Base-by-base conservation (phyloP, 768 basidiomycete species). In the Agrocybe pediades region DNA sequence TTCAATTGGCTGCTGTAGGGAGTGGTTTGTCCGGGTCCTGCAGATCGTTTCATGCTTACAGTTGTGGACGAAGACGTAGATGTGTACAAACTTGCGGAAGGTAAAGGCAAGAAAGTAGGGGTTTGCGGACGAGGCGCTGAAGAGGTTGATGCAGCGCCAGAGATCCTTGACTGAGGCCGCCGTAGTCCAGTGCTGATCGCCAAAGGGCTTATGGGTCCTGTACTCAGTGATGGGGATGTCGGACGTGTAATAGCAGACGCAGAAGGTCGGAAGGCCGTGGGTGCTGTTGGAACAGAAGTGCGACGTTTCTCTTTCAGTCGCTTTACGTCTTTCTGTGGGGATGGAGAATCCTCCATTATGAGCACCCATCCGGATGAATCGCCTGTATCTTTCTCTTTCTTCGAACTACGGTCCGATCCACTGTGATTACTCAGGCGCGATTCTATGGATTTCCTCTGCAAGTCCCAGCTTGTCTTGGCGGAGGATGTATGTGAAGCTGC, bases 321-420 rank as follows among this genome's bases (percentile, higher is more conserved):
- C 63, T 84, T 83, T 55, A 80, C 77, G 49, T 78, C 78, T 56
- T 74, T 87, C 25, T 74, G 75, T 19, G 87, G 88, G 15, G 85
- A 85, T 20, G 90, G 87, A 2, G 87, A 86, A 64, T 92, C 91
- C 59, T 92, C 91, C 90, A 92, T 91, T 46, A 93, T 90, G 30
- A 93, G 80, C 39, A 93, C 90, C 90, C 90, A 93, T 50, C 90
- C 90, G 30, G 89, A 83, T 9, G 85, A 73, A 61, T 90, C 88
- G 19, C 78, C 81, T 26, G 68, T 73, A 41, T 79, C 74, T 36
- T 75, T 80, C 61, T 79, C 74, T 36, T 75, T 80, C 61, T 76
- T 81, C 53, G 67, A 72, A 47, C 63, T 71, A 56, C 77, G 81
- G 49, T 76, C 76, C 6, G 71, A 67, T 40, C 74, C 75, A 57